Evolutionary conservation across 257 asterid species (phyloP).

Genomic region (Linaria vulgaris): DNA sequence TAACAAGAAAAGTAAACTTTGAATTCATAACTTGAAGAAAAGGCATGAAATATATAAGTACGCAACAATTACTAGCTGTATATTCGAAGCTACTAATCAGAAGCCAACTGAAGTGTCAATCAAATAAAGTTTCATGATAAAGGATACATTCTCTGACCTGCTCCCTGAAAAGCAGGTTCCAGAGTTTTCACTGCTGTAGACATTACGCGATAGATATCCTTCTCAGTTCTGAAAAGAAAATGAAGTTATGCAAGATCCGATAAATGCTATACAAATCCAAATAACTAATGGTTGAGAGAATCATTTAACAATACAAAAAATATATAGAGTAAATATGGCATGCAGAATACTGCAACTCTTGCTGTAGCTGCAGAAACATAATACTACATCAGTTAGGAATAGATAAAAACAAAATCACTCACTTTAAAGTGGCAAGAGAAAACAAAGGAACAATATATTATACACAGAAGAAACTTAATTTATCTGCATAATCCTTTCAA

Average conservation of each 20-base stretch:
- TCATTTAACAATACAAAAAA: slow-evolving; percentile 17
- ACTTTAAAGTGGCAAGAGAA: not conserved
- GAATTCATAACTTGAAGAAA: slow-evolving; percentile 4
- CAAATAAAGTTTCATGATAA: slow-evolving; percentile 19
- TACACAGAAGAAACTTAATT: not conserved
- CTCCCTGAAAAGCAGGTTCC: slow-evolving; percentile 97
- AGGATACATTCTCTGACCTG: slow-evolving; percentile 92
- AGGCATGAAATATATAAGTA: not conserved
- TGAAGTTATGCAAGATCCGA: slow-evolving; percentile 30
- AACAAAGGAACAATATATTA: not conserved
- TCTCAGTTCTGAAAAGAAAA: slow-evolving; percentile 29
- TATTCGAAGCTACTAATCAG: not conserved
- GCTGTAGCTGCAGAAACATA: slow-evolving; percentile 6
- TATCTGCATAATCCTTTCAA: not conserved
- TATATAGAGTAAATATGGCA: not conserved
- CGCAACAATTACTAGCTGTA: not conserved
- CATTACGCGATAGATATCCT: slow-evolving; percentile 46
- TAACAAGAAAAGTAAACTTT: slow-evolving; percentile 26
- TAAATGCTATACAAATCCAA: slow-evolving; percentile 22
- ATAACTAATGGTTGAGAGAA: slow-evolving; percentile 30
- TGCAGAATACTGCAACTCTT: not conserved
- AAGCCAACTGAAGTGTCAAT: slow-evolving; percentile 3
- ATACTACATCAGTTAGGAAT: not conserved
- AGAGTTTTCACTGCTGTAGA: slow-evolving; percentile 60
- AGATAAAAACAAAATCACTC: not conserved